Conservation (phyloP, 768 basidiomycete species). For the Boletus speciosus region DNA sequence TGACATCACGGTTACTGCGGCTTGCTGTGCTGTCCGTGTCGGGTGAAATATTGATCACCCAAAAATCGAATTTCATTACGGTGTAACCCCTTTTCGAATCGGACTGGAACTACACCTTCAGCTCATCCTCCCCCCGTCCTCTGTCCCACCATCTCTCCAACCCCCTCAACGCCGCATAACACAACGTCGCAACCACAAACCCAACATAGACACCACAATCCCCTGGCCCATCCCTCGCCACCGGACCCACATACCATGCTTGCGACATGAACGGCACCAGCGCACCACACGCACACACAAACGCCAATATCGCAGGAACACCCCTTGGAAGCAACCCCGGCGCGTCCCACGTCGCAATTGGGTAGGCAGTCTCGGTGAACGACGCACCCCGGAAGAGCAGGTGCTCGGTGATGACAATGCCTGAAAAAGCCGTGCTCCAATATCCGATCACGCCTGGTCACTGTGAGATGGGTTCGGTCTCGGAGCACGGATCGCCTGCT, state of each 20-base stretch:
- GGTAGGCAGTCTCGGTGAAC: conserved; percentile 35
- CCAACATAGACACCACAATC: conserved; percentile 47
- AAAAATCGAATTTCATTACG: too few relatives aligned
- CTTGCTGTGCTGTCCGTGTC: too few relatives aligned
- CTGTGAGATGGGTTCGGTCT: conserved; percentile 6
- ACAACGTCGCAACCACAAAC: conserved; percentile 31
- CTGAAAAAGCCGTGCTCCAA: conserved; percentile 37
- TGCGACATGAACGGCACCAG: conserved; percentile 50
- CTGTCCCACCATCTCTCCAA: conserved; percentile 25
- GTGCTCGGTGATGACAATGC: conserved; percentile 43
- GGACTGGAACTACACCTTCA: neutral
- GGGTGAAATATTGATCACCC: too few relatives aligned
- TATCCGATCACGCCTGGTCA: conserved; percentile 42
- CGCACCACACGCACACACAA: conserved; percentile 37
- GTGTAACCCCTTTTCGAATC: too few relatives aligned
- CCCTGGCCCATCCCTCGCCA: conserved; percentile 42
- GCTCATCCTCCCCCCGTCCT: neutral
- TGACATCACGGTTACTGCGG: neutral
- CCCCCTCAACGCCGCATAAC: conserved; percentile 30
- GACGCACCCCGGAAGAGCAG: conserved; percentile 38
- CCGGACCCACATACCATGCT: conserved; percentile 49
- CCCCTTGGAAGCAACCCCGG: conserved; percentile 39
- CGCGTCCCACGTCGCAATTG: conserved; percentile 35
- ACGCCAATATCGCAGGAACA: conserved; percentile 39
- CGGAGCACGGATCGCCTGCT: neutral